Evolutionary conservation across 805 yeast species (phyloP).

Genomic region (Candida chauliodis): DNA sequence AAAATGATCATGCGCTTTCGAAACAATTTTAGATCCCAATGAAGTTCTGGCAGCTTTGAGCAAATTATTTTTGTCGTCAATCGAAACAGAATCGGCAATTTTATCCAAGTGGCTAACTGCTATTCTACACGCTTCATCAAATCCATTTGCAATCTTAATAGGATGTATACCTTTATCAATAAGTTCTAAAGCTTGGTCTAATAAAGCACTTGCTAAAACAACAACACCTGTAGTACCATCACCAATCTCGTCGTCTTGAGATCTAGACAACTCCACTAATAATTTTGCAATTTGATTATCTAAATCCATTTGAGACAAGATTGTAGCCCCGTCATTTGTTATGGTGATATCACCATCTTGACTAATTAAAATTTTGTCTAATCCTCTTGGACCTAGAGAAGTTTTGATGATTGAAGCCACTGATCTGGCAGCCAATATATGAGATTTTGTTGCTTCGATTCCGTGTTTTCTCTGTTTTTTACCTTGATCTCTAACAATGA

Average conservation of each 20-base stretch:
- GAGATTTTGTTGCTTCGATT: conserved; percentile 59
- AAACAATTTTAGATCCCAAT: conserved; percentile 91
- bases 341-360: conserved; percentile 98
- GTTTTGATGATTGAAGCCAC: conserved; percentile 91
- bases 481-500: conserved; percentile 85
- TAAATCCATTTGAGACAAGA: conserved; percentile 90
- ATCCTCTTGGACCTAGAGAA: conserved; percentile 96
- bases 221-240: conserved; percentile 99
- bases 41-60: conserved; percentile 93
- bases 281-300: conserved; percentile 95
- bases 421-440: conserved; percentile 90
- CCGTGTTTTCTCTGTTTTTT: conserved; percentile 66
- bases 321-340: conserved; percentile 98
- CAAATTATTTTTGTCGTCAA: conserved; percentile 54
- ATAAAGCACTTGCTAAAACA: conserved; percentile 88
- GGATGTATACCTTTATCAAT: conserved; percentile 98
- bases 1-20: conserved; percentile 88
- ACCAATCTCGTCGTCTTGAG: conserved; percentile 98
- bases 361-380: conserved; percentile 90
- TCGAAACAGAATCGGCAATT: conserved; percentile 64
- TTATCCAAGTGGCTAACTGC: conserved; percentile 75
- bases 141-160: conserved; percentile 93
- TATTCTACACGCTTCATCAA: conserved; percentile 92
- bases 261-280: conserved; percentile 85
- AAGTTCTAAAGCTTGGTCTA: conserved; percentile 91